A percentile compares a stretch with the other conserved stretches of the same genome.
These are phyloP conservation scores for Hirsutella minnesotensis DNA, from an alignment of 2,329 filamentous ascomycete species.

Conservation along the genomic window DNA sequence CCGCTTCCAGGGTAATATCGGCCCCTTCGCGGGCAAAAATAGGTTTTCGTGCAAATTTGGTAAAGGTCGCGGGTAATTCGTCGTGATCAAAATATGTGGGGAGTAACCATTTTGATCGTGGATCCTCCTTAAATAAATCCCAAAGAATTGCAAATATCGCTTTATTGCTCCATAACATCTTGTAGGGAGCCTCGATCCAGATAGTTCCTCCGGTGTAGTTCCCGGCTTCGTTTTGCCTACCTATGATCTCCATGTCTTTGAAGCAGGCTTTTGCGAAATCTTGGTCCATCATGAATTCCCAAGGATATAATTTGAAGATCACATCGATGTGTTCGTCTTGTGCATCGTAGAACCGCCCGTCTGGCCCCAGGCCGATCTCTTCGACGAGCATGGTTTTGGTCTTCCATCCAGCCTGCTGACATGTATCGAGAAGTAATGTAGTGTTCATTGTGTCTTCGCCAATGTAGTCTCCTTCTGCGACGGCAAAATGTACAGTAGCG, in stretches of 20 bases:
- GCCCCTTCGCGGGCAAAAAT: slow-evolving; percentile 4
- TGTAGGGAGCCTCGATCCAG: slow-evolving; percentile 4
- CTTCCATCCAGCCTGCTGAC: slow-evolving; percentile 2
- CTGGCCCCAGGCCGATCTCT: neutral
- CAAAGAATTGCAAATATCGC: slow-evolving; percentile 3
- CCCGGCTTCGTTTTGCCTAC: neutral
- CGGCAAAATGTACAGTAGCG: slow-evolving; percentile 1
- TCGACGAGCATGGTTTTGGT: slow-evolving; percentile 2
- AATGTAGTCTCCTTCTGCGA: neutral
- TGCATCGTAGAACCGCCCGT: slow-evolving; percentile 2
- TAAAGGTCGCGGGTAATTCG: slow-evolving; percentile 1
- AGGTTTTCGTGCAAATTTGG: slow-evolving; percentile 3
- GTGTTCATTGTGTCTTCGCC: slow-evolving; percentile 3
- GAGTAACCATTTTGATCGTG: slow-evolving; percentile 3
- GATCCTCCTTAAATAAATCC: slow-evolving; percentile 3
- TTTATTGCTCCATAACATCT: slow-evolving; percentile 5
- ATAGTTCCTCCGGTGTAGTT: slow-evolving; percentile 1
- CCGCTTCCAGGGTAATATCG: neutral
- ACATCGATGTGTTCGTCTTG: slow-evolving; percentile 3
- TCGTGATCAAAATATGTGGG: slow-evolving; percentile 3
- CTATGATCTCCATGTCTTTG: neutral
- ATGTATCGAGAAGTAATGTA: neutral
- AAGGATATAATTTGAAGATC: slow-evolving; percentile 4
- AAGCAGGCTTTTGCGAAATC: neutral
- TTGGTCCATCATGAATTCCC: neutral